Evolutionary conservation across 2,329 filamentous ascomycete genomes (phyloP).

Genomic region (Aspergillus hortae): DNA sequence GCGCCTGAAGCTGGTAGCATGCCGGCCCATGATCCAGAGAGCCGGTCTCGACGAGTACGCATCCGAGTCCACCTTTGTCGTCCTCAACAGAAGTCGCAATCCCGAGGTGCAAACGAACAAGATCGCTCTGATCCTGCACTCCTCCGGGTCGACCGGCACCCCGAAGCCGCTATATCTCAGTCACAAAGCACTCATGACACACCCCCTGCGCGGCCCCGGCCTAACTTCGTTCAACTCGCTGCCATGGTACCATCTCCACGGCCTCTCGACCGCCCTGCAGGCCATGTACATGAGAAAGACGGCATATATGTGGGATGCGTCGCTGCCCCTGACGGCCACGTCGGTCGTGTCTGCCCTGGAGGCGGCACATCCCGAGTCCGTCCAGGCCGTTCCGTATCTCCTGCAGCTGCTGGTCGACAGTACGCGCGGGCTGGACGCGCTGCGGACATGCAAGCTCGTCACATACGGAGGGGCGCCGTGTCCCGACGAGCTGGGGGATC

Average conservation of each 20-base stretch:
- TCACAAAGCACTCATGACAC: slow-evolving; percentile 38
- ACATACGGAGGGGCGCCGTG: slow-evolving; percentile 41
- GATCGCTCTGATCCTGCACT: slow-evolving; percentile 44
- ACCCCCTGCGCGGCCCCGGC: slow-evolving; percentile 33
- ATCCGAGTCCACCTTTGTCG: slow-evolving; percentile 14
- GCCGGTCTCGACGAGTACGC: slow-evolving; percentile 2
- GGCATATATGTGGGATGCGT: slow-evolving; percentile 41
- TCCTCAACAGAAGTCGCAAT: slow-evolving; percentile 18
- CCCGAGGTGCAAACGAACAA: slow-evolving; percentile 27
- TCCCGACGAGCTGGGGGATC: slow-evolving; percentile 42
- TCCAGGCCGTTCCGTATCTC: slow-evolving; percentile 42
- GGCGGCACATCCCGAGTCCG: slow-evolving; percentile 36
- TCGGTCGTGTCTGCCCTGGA: slow-evolving; percentile 35
- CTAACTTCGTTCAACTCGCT: slow-evolving; percentile 43
- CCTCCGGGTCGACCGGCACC: slow-evolving; percentile 48
- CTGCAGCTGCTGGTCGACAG: slow-evolving; percentile 40
- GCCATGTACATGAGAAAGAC: slow-evolving; percentile 45
- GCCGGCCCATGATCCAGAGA: slow-evolving; percentile 22
- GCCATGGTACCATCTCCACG: slow-evolving; percentile 45
- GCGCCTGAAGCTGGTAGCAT: slow-evolving; percentile 20
- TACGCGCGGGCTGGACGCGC: slow-evolving; percentile 31
- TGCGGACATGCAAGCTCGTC: slow-evolving; percentile 38
- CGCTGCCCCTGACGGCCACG: slow-evolving; percentile 37
- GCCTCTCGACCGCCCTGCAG: slow-evolving; percentile 40
- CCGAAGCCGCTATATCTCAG: slow-evolving; percentile 46